Evolutionary conservation across 2,329 filamentous ascomycete species (phyloP).

Genomic region (Pseudopyricularia cyperi): DNA sequence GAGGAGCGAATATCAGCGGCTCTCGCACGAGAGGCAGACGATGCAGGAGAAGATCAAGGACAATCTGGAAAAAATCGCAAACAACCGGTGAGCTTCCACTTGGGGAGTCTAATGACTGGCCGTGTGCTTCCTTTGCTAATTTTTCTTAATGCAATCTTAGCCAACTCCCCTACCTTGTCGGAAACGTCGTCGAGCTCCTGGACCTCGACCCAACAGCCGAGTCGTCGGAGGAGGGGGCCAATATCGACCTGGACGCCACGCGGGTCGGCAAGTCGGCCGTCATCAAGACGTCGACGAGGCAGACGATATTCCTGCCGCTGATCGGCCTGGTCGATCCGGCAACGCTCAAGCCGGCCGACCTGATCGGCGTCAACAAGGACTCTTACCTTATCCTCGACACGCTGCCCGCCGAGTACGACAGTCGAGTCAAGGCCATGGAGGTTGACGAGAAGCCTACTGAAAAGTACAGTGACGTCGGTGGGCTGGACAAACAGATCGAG

Average conservation of each 20-base stretch:
- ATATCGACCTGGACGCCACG: constrained; percentile 95
- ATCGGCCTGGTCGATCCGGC: constrained; percentile 96
- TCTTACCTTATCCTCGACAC: constrained; percentile 96
- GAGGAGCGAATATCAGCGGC: constrained; percentile 89
- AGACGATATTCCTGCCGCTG: constrained; percentile 95
- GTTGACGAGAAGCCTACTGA: constrained; percentile 99
- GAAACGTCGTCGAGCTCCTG: constrained; percentile 93
- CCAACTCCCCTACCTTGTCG: constrained; percentile 94
- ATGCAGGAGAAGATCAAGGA: constrained; percentile 99
- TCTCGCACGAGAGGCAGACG: constrained; percentile 87
- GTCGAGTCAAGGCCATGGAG: constrained; percentile 98
- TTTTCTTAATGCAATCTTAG: constrained; percentile 4
- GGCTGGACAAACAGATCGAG: constrained; percentile 96
- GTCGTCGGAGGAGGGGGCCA: constrained; percentile 93
- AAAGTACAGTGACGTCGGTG: constrained; percentile 96
- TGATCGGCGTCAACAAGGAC: constrained; percentile 98
- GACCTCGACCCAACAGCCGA: constrained; percentile 94
- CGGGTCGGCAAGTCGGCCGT: constrained; percentile 96
- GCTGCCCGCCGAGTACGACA: constrained; percentile 94
- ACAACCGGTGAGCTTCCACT: constrained; percentile 62
- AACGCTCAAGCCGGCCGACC: constrained; percentile 84
- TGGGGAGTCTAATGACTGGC: not conserved
- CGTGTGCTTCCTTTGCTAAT: not conserved
- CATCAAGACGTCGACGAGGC: constrained; percentile 96
- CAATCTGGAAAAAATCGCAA: constrained; percentile 96